phyloP scores from a whole-genome alignment of 805 yeast genomes.

The Candida nanaspora region DNA sequence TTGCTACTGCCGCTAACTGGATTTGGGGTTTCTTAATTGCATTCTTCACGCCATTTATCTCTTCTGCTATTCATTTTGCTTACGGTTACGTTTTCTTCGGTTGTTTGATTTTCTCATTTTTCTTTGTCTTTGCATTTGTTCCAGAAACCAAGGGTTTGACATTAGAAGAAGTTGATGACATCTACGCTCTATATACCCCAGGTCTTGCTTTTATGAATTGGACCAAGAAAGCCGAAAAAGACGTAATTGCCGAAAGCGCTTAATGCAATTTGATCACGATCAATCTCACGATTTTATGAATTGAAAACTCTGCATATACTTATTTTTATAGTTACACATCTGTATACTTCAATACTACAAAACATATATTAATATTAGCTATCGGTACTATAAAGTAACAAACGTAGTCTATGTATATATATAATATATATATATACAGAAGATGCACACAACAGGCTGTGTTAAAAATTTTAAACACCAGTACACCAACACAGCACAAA shows the following conservation, averaged over 20 bases:
- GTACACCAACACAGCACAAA: no score
- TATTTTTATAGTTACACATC: no score
- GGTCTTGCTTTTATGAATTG: slow-evolving; percentile 18
- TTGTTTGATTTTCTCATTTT: slow-evolving; percentile 44
- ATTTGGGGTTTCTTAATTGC: slow-evolving; percentile 49
- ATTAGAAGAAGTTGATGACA: slow-evolving; percentile 50
- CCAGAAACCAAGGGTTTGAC: slow-evolving; percentile 50
- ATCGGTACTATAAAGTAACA: no score
- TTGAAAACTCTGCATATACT: no score
- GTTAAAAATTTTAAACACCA: no score
- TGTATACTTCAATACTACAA: no score
- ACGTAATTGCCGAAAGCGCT: not conserved
- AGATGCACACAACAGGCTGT: no score
- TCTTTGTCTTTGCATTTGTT: slow-evolving; percentile 47
- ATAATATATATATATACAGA: no score
- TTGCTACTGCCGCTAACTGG: slow-evolving; percentile 64
- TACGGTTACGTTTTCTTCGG: slow-evolving; percentile 54
- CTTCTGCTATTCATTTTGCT: slow-evolving; percentile 45
- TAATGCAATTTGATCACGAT: not conserved
- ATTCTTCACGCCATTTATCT: slow-evolving; percentile 53
- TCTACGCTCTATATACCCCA: slow-evolving; percentile 32
- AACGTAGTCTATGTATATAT: no score
- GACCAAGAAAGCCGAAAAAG: slow-evolving; percentile 14
- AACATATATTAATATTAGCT: no score
- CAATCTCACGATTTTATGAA: not conserved